These are phyloP conservation scores for Dichotomocladium elegans DNA, from an alignment of 371 early-diverging fungal species.

Conservation along the genomic window DNA sequence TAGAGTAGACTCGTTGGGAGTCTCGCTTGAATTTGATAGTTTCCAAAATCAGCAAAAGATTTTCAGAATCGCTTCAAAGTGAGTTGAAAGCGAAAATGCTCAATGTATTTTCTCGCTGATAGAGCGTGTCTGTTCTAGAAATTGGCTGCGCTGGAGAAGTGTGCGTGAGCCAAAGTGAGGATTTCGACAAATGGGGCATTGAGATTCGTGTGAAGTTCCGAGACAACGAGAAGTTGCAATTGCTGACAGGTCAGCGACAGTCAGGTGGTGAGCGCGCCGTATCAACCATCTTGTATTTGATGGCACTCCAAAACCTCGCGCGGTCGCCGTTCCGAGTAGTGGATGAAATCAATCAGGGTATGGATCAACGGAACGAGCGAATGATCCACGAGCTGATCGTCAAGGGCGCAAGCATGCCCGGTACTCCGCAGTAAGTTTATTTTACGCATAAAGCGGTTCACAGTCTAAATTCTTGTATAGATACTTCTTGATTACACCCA, in stretches of 20 bases:
- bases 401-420: conserved; percentile 57
- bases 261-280: conserved; percentile 98
- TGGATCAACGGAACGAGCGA: conserved; percentile 99
- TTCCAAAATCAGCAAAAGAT: conserved; percentile 59
- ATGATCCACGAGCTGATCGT: conserved; percentile 94
- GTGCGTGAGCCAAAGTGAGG: conserved; percentile 62
- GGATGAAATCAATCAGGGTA: conserved; percentile 99
- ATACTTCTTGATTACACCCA: conserved; percentile 99
- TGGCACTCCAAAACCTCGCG: conserved; percentile 89
- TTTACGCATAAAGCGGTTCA: not conserved
- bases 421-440: conserved; percentile 67
- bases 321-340: conserved; percentile 97
- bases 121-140: conserved; percentile 11
- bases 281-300: conserved; percentile 95
- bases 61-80: conserved; percentile 72
- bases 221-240: conserved; percentile 82
- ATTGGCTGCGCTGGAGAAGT: conserved; percentile 94
- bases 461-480: conserved; percentile 12
- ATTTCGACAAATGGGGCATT: conserved; percentile 94
- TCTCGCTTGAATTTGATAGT: conserved; percentile 59
- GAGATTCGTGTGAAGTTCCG: conserved; percentile 92
- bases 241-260: conserved; percentile 90
- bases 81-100: not conserved
- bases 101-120: not conserved
- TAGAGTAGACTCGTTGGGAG: conserved; percentile 61